These are phyloP conservation scores for Populus alba DNA, from an alignment of 345 rosid species.

Conservation along the genomic window DNA sequence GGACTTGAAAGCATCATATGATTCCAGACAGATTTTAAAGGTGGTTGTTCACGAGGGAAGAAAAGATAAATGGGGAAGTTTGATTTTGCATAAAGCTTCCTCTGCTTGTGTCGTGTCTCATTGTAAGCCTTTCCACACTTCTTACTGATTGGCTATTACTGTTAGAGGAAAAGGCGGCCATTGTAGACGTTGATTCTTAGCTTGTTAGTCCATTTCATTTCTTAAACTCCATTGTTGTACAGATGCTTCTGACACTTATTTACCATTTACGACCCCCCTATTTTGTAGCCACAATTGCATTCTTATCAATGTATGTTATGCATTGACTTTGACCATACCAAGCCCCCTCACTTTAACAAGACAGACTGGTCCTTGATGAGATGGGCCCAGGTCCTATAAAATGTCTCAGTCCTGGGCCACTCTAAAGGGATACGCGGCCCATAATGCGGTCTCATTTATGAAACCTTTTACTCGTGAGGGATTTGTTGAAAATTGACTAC, in stretches of 20 bases:
- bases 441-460: not conserved
- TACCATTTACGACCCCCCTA: not conserved
- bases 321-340: not conserved
- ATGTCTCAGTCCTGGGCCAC: not conserved
- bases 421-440: not conserved
- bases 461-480: not conserved
- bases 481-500: not conserved
- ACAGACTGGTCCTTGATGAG: not conserved
- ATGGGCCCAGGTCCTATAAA: not conserved
- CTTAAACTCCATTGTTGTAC: constrained; percentile 6
- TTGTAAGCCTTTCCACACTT: not conserved
- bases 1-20: not conserved
- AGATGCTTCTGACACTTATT: not conserved
- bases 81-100: constrained; percentile 7
- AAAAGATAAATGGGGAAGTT: constrained; percentile 1
- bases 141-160: not conserved
- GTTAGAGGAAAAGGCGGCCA: not conserved
- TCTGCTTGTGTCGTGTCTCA: not conserved
- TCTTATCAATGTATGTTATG: too few species aligned
- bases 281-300: not conserved
- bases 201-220: not conserved
- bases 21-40: not conserved
- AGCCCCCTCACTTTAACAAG: not conserved
- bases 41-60: not conserved
- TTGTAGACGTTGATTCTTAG: not conserved